Evolutionary conservation across 441 rosid genomes (phyloP).

Genomic region (Raphanus hybrid): DNA sequence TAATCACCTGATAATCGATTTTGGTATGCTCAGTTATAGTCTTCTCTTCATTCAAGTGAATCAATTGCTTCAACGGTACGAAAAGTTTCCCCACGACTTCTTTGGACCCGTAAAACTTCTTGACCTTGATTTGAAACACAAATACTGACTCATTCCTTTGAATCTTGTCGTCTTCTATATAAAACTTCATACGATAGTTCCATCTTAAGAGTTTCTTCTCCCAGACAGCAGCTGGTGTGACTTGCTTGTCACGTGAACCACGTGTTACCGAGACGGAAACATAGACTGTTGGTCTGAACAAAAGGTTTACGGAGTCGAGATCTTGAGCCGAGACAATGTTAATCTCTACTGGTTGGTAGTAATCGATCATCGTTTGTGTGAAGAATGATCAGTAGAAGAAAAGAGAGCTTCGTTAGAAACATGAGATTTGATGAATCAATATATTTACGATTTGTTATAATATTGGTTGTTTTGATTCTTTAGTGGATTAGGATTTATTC

Average conservation of each 20-base stretch:
- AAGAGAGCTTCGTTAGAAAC: not conserved
- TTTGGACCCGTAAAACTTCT: slow-evolving; percentile 24
- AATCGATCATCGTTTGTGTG: slow-evolving; percentile 19
- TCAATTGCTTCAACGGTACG: slow-evolving; percentile 35
- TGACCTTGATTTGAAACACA: slow-evolving; percentile 36
- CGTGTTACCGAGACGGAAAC: slow-evolving; percentile 36
- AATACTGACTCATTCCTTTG: slow-evolving; percentile 37
- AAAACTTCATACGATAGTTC: slow-evolving; percentile 36
- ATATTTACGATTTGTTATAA: not conserved
- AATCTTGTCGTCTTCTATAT: slow-evolving; percentile 34
- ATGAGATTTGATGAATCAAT: not conserved
- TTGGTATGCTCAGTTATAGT: slow-evolving; percentile 26
- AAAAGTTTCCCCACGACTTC: slow-evolving; percentile 35
- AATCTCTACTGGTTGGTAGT: slow-evolving; percentile 37
- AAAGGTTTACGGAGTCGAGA: slow-evolving; percentile 34
- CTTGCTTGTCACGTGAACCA: slow-evolving; percentile 39
- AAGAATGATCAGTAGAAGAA: not conserved
- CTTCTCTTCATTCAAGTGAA: slow-evolving; percentile 29
- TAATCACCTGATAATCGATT: slow-evolving; percentile 30
- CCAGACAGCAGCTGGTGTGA: slow-evolving; percentile 32
- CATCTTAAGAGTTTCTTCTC: slow-evolving; percentile 29
- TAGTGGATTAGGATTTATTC: slow-evolving; percentile 20
- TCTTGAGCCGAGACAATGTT: slow-evolving; percentile 37
- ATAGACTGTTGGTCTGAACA: slow-evolving; percentile 36
- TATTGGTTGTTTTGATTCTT: slow-evolving; percentile 26